Conservation (phyloP, 192 early-diverging fungal genomes). For the Umbelopsis sp. region DNA sequence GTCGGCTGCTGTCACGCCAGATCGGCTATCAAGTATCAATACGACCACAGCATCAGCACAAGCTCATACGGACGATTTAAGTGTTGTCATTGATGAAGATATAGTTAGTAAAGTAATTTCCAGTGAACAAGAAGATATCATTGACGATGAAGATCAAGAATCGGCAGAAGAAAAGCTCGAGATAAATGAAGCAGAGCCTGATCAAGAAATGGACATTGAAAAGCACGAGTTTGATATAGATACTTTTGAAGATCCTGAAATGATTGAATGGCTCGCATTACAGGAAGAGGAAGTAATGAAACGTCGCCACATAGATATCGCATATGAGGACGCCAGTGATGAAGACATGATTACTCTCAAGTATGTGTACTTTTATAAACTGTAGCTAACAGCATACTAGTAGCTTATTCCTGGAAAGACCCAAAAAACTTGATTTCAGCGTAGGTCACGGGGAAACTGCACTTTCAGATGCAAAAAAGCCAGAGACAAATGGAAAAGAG, state of each 20-base stretch:
- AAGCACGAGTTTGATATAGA: not conserved
- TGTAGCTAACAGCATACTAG: not conserved
- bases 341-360: not conserved
- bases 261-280: slow-evolving; percentile 22
- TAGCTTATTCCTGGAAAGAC: not conserved
- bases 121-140: not conserved
- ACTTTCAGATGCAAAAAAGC: not conserved
- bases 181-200: not conserved
- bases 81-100: not conserved
- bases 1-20: not conserved
- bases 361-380: not conserved
- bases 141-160: not conserved
- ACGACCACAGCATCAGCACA: not conserved
- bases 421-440: not conserved
- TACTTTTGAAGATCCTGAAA: slow-evolving; percentile 18
- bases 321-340: not conserved
- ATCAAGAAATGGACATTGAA: not conserved
- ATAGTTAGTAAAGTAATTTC: not conserved
- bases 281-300: not conserved
- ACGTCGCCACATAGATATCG: slow-evolving; percentile 2
- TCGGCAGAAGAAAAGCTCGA: not conserved
- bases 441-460: not conserved
- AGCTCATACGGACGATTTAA: not conserved
- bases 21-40: not conserved
- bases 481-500: not conserved